Evolutionary conservation across 306 rosid genomes (phyloP).

Genomic region (Inga laurina): DNA sequence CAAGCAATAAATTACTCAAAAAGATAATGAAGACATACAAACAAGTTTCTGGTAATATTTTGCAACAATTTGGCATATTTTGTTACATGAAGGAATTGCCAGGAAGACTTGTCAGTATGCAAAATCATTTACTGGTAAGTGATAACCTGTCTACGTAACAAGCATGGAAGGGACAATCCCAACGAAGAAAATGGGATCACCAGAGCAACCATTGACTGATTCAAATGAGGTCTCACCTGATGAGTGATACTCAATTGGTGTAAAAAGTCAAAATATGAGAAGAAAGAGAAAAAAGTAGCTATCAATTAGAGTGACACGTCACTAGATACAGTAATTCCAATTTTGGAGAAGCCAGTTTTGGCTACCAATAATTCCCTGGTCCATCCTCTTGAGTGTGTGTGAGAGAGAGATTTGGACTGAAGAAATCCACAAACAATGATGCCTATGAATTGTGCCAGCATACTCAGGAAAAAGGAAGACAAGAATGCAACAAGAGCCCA

Average conservation of each 20-base stretch:
- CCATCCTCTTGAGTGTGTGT: too few relatives aligned
- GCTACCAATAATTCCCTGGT: too few relatives aligned
- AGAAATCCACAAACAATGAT: constrained; percentile 6
- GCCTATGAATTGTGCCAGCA: background rate
- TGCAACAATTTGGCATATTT: background rate
- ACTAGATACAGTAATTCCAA: too few relatives aligned
- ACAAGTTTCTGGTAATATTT: background rate
- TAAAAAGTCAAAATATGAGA: too few relatives aligned
- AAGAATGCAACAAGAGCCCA: background rate
- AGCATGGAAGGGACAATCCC: background rate
- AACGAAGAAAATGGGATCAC: background rate
- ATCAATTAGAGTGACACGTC: too few relatives aligned
- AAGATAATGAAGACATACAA: background rate
- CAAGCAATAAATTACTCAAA: background rate
- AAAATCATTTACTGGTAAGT: background rate
- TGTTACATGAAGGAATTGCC: background rate
- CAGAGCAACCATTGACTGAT: background rate
- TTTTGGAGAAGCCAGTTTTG: too few relatives aligned
- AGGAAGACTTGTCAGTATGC: background rate
- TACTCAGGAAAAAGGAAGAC: background rate
- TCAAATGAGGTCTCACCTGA: background rate
- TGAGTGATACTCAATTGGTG: background rate
- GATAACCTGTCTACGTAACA: background rate
- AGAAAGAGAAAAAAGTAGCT: too few relatives aligned
- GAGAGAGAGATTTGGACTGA: too few relatives aligned